Percentiles rank a stretch among this genome's conserved stretches.
Evolutionary conservation across 805 yeast genomes (phyloP).

Genomic region (Lipomyces oligophaga): DNA sequence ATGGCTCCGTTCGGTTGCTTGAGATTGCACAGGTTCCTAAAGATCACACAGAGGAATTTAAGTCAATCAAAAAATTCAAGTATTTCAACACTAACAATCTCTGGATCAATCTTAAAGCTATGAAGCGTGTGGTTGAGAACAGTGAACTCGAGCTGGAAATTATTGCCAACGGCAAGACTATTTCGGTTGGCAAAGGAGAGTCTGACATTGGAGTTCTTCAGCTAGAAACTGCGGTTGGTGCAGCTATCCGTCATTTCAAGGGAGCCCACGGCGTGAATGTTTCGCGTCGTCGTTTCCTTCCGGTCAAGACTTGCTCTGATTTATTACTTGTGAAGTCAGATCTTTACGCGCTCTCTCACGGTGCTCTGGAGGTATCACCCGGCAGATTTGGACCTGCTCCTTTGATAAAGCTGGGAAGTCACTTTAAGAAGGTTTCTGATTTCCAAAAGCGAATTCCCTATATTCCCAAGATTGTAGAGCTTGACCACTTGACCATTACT

Average conservation of each 20-base stretch:
- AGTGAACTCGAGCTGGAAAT: slow-evolving; percentile 85
- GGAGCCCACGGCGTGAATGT: slow-evolving; percentile 98
- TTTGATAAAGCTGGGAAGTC: slow-evolving; percentile 91
- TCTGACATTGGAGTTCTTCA: slow-evolving; percentile 68
- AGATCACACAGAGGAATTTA: slow-evolving; percentile 96
- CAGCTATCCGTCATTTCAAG: slow-evolving; percentile 92
- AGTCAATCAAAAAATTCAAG: slow-evolving; percentile 94
- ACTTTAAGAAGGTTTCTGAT: slow-evolving; percentile 90
- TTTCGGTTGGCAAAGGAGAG: slow-evolving; percentile 45
- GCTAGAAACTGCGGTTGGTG: slow-evolving; percentile 98
- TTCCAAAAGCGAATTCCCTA: slow-evolving; percentile 88
- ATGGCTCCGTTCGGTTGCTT: slow-evolving; percentile 87
- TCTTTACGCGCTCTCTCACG: slow-evolving; percentile 84
- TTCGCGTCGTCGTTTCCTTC: slow-evolving; percentile 95
- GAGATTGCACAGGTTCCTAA: slow-evolving; percentile 99
- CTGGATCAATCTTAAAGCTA: slow-evolving; percentile 94
- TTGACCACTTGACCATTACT: slow-evolving; percentile 95
- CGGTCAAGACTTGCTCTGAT: slow-evolving; percentile 97
- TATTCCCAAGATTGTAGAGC: slow-evolving; percentile 93
- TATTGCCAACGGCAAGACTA: slow-evolving; percentile 88
- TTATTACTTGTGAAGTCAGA: slow-evolving; percentile 92
- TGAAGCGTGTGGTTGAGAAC: slow-evolving; percentile 83
- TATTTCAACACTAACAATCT: slow-evolving; percentile 97
- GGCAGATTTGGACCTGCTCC: slow-evolving; percentile 88
- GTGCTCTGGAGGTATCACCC: slow-evolving; percentile 79